A percentile compares a stretch with the other conserved stretches of the same genome.
phyloP scores from a whole-genome alignment of 306 rosid species.

The Fragaria vesca region DNA sequence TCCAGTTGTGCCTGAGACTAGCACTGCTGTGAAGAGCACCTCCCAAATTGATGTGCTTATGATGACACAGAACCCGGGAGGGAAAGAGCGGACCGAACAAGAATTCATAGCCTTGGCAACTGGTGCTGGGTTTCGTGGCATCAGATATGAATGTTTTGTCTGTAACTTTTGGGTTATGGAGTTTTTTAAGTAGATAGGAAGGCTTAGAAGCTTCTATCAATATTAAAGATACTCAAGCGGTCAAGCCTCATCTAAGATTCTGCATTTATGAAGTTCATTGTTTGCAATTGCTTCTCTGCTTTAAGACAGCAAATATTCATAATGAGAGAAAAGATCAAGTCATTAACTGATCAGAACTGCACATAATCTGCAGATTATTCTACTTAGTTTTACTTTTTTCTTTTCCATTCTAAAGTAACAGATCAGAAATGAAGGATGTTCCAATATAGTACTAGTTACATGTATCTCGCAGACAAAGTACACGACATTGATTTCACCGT shows the following conservation, averaged over 20 bases:
- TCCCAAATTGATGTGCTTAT: slow-evolving; percentile 34
- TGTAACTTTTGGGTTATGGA: slow-evolving; percentile 50
- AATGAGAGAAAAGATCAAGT: slow-evolving; percentile 1
- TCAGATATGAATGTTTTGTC: slow-evolving; percentile 36
- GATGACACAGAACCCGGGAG: slow-evolving; percentile 52
- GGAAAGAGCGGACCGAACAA: slow-evolving; percentile 46
- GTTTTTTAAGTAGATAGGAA: slow-evolving; percentile 38
- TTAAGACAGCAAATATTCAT: not conserved
- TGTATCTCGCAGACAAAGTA: slow-evolving; percentile 32
- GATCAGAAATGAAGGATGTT: slow-evolving; percentile 15
- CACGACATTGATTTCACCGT: slow-evolving; percentile 31
- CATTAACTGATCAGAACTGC: slow-evolving; percentile 10
- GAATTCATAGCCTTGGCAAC: slow-evolving; percentile 45
- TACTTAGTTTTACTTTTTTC: slow-evolving; percentile 18
- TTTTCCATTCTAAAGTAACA: slow-evolving; percentile 22
- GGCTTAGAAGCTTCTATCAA: not conserved
- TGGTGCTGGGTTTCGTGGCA: slow-evolving; percentile 49
- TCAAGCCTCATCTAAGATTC: not conserved
- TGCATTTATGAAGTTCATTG: not conserved
- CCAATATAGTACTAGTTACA: slow-evolving; percentile 32
- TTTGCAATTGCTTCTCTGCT: not conserved
- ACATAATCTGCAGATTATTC: not conserved
- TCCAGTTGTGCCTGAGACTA: slow-evolving; percentile 31
- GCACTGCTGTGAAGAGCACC: not conserved
- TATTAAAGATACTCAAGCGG: not conserved